phyloP scores from a whole-genome alignment of 2,329 filamentous ascomycete species.

The Trichoderma koningii region DNA sequence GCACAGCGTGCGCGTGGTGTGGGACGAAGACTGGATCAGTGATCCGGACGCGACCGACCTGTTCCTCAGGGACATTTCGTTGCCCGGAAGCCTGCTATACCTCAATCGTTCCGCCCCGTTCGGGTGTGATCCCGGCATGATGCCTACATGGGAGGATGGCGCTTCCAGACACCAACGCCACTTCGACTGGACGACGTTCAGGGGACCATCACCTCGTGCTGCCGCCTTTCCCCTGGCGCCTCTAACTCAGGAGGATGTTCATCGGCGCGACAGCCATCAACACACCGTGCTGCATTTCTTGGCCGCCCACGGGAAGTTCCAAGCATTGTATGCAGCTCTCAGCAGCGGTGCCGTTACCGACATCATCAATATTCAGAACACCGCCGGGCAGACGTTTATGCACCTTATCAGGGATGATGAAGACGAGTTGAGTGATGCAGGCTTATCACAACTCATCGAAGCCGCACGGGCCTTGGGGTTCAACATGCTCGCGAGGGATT shows the following conservation, averaged over 20 bases:
- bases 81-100: constrained; percentile 2
- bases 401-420: constrained; percentile 40
- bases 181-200: constrained; percentile 34
- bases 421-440: no score
- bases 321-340: constrained; percentile 38
- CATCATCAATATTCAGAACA: constrained; percentile 43
- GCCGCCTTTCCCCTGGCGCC: background rate
- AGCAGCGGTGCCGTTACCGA: constrained; percentile 25
- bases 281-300: constrained; percentile 53
- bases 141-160: background rate
- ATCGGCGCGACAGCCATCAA: constrained; percentile 45
- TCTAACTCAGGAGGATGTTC: constrained; percentile 28
- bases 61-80: background rate
- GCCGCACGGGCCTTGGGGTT: constrained; percentile 32
- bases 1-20: constrained; percentile 30
- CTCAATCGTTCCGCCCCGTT: background rate
- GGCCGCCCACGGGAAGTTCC: constrained; percentile 39
- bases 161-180: background rate
- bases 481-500: constrained; percentile 45
- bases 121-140: background rate
- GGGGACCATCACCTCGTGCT: constrained; percentile 33
- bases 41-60: constrained; percentile 33
- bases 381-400: constrained; percentile 52
- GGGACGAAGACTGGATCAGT: constrained; percentile 35
- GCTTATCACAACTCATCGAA: background rate